Base-by-base conservation (phyloP, 129 eudicot species). In the Flaveria sonorensis region DNA sequence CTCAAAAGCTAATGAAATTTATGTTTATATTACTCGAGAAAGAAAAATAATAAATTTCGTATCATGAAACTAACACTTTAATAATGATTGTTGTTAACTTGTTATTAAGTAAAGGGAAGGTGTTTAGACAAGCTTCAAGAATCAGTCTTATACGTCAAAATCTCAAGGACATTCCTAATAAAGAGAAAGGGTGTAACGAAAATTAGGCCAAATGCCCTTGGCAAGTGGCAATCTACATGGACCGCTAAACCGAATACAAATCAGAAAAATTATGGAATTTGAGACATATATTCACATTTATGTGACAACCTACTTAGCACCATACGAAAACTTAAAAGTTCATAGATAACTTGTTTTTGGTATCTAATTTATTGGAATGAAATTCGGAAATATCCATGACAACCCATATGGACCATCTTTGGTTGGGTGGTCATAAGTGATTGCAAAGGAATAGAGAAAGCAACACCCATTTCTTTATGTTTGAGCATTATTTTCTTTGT, bases 371-470 rank as follows among this genome's bases (percentile, higher is more conserved):
- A 71, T 64, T 50, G 68, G 50, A 26, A 79, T 42, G 24, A 12
- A 79, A 66, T 45, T 15, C 53, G 42, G 19, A 24, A 66, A 73
- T 55, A 63, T 28, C n/a, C 84, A 73, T 74, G 84, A 81, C 80
- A 80, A 73, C 75, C 73, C 69, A 80, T 74, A 81, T 74, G 84
- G 79, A 74, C 80, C 84, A 80, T 80, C 80, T 81, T 74, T 81
- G 71, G 84, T 81, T 81, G 84, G 84, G 74, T 74, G 80, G 79
- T 73, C 79, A 73, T 80, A 73, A 80, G 84, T 80, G 79, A 80
- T 73, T 67, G 63, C 80, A 59, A 80, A 80, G 75, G 70, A 80
- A 73, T 66, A 80, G 75, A 73, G 61, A 80, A 74, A 74, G 78
- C 78, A 79, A 79, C 48, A 24, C 72, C 64, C 80, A 75, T 67